Evolutionary conservation across 768 basidiomycete species (phyloP).

Genomic region (Lactarius akahatsu): DNA sequence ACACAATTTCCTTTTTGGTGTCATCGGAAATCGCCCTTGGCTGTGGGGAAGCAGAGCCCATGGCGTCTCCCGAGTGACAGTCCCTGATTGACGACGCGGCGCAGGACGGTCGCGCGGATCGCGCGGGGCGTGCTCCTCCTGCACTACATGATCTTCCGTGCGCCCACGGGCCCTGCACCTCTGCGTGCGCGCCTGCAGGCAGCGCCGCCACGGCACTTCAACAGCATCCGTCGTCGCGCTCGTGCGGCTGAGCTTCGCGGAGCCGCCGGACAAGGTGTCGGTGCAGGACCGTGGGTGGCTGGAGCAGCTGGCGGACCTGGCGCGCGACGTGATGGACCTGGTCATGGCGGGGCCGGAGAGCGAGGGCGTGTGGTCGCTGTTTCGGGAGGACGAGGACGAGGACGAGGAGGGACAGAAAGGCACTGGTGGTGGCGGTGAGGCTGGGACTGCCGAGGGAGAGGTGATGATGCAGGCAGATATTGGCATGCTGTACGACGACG

Average conservation of each 20-base stretch:
- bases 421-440: not conserved
- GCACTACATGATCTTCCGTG: slow-evolving; percentile 58
- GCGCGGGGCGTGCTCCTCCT: slow-evolving; percentile 58
- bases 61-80: too few relatives aligned
- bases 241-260: slow-evolving; percentile 67
- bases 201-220: slow-evolving; percentile 54
- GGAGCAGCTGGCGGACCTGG: slow-evolving; percentile 34
- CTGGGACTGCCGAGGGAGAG: not conserved
- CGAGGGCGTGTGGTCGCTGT: slow-evolving; percentile 36
- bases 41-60: too few relatives aligned
- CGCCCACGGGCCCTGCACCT: slow-evolving; percentile 39
- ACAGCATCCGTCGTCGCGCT: slow-evolving; percentile 68
- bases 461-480: slow-evolving; percentile 8
- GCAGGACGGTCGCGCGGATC: slow-evolving; percentile 51
- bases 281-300: slow-evolving; percentile 27
- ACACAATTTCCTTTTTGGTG: too few relatives aligned
- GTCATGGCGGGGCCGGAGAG: slow-evolving; percentile 36
- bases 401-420: not conserved
- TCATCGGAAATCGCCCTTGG: too few relatives aligned
- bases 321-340: slow-evolving; percentile 35
- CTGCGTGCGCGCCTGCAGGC: slow-evolving; percentile 59
- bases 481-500: not conserved
- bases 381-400: too few relatives aligned
- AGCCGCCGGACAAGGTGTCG: slow-evolving; percentile 32
- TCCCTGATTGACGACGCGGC: not conserved